A percentile compares a stretch with the other conserved stretches of the same genome.
phyloP scores from a whole-genome alignment of 805 yeast species.

The Candida taoyuanica region DNA sequence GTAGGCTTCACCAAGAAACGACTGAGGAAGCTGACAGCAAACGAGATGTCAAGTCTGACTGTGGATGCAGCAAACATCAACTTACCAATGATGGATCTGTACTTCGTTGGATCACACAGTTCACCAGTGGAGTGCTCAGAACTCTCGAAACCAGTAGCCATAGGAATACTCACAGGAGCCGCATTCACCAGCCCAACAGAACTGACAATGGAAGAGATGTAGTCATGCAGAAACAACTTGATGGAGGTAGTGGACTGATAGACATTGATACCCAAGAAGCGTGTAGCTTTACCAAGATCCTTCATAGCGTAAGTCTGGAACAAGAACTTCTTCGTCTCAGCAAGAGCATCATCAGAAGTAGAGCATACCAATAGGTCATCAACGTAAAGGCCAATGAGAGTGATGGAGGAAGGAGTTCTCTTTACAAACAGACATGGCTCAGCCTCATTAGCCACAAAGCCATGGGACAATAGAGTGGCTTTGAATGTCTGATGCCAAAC shows the following conservation, averaged over 20 bases:
- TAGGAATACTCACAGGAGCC: background rate
- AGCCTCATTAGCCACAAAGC: background rate
- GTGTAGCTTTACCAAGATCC: constrained; percentile 1
- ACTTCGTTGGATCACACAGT: background rate
- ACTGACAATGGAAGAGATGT: background rate
- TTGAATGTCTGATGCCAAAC: background rate
- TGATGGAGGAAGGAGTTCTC: background rate
- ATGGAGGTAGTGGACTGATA: background rate
- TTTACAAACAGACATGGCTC: background rate
- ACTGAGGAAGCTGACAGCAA: constrained; percentile 1
- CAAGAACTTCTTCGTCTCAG: constrained; percentile 1
- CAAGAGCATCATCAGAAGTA: background rate
- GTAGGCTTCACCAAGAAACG: constrained; percentile 1
- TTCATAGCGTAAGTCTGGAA: background rate
- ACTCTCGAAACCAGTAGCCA: background rate
- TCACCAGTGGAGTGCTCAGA: background rate
- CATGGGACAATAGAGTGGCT: background rate
- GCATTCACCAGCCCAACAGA: constrained; percentile 1
- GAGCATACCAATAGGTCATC: constrained; percentile 5
- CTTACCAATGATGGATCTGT: constrained; percentile 5
- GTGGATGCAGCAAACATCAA: constrained; percentile 4
- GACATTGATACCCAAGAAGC: constrained; percentile 4
- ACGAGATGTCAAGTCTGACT: constrained; percentile 2
- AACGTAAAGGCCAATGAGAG: constrained; percentile 4
- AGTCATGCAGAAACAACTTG: constrained; percentile 1